These are phyloP conservation scores for Hanseniaspora clermontiae DNA, from an alignment of 805 yeast species.

Conservation along the genomic window DNA sequence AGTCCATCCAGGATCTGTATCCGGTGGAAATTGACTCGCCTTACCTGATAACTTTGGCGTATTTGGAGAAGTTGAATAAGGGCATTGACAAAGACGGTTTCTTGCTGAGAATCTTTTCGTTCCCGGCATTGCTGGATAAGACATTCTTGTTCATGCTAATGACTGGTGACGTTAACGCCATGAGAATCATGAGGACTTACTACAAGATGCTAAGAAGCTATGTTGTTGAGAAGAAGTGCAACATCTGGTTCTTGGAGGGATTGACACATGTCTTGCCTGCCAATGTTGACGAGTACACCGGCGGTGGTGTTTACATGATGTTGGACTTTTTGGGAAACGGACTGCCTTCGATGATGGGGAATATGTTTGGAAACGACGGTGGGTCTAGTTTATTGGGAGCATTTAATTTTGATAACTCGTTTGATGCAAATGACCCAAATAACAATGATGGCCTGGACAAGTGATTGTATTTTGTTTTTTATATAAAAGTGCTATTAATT, in stretches of 20 bases:
- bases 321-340: constrained; percentile 71
- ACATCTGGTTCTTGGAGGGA: constrained; percentile 90
- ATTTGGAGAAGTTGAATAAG: constrained; percentile 66
- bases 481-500: too few species aligned
- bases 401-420: background rate
- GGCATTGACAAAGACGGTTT: constrained; percentile 78
- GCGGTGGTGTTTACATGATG: constrained; percentile 91
- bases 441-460: background rate
- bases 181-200: constrained; percentile 82
- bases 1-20: constrained; percentile 68
- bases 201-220: constrained; percentile 69
- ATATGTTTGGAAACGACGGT: constrained; percentile 22
- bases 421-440: background rate
- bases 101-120: constrained; percentile 75
- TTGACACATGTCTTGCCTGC: constrained; percentile 79
- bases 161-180: constrained; percentile 76
- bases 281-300: constrained; percentile 81
- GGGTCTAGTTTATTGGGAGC: background rate
- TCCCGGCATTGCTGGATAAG: constrained; percentile 83
- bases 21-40: constrained; percentile 79
- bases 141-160: constrained; percentile 62
- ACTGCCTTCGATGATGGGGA: constrained; percentile 36
- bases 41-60: constrained; percentile 74
- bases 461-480: background rate
- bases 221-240: constrained; percentile 75